These are phyloP conservation scores for Flueggea neowawraea DNA, from an alignment of 441 rosid species.

Conservation along the genomic window DNA sequence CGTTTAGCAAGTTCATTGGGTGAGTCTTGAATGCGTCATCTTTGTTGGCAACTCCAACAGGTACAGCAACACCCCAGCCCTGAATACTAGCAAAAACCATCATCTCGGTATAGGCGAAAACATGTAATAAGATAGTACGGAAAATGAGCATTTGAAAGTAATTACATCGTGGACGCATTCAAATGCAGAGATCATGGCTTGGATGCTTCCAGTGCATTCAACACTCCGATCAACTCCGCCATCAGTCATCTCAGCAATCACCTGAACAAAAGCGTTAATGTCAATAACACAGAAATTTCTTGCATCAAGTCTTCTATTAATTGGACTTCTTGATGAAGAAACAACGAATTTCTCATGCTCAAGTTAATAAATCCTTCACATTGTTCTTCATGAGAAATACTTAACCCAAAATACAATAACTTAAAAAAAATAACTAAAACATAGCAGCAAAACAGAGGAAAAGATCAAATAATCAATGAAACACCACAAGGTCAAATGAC, in stretches of 20 bases:
- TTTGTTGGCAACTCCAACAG: constrained; percentile 82
- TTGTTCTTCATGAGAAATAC: no score
- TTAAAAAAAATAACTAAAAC: no score
- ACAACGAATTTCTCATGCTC: no score
- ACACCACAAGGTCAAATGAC: background rate
- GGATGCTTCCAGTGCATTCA: constrained; percentile 71
- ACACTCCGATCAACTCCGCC: constrained; percentile 85
- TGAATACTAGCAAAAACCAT: constrained; percentile 10
- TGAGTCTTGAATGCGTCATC: constrained; percentile 80
- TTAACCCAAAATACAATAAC: no score
- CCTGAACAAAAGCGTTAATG: constrained; percentile 20
- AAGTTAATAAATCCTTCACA: no score
- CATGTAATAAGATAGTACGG: no score
- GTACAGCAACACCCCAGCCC: constrained; percentile 99
- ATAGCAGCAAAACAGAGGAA: no score
- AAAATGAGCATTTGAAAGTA: background rate
- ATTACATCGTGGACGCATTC: constrained; percentile 91
- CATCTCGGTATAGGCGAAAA: no score
- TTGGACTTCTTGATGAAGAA: no score
- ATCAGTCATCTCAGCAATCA: constrained; percentile 70
- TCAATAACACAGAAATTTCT: background rate
- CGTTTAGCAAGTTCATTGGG: constrained; percentile 62
- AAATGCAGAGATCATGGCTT: constrained; percentile 83
- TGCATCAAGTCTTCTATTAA: no score
- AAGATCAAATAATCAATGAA: background rate